Percentiles rank a stretch among this genome's conserved stretches.
phyloP scores from a whole-genome alignment of 1,284 basidiomycete genomes.

The Veloboletus limbatus region DNA sequence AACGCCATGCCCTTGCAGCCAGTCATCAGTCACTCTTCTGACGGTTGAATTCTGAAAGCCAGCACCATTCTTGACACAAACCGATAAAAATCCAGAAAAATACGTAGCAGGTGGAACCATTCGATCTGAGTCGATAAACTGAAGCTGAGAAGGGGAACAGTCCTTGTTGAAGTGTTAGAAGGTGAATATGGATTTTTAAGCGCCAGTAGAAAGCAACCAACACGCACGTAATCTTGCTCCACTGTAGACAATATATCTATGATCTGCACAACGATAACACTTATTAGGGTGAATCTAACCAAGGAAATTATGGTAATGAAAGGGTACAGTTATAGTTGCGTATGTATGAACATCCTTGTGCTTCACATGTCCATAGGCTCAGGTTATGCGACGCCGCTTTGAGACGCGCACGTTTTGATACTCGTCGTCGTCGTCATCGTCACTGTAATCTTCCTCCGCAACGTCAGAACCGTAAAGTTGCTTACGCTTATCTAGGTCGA shows the following conservation, averaged over 20 bases:
- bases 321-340: constrained; percentile 27
- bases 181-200: too few species aligned
- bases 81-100: too few species aligned
- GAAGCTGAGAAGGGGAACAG: too few species aligned
- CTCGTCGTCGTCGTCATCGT: constrained; percentile 50
- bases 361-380: constrained; percentile 22
- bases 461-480: constrained; percentile 43
- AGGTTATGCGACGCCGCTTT: constrained; percentile 34
- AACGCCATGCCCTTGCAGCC: too few species aligned
- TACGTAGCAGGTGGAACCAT: too few species aligned
- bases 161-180: too few species aligned
- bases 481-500: constrained; percentile 49
- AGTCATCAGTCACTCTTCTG: too few species aligned
- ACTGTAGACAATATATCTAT: background rate
- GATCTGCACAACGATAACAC: constrained; percentile 20
- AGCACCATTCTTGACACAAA: too few species aligned
- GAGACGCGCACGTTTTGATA: constrained; percentile 32
- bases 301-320: constrained; percentile 27
- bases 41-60: too few species aligned
- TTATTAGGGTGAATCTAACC: constrained; percentile 34
- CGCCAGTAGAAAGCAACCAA: background rate
- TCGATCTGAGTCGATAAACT: too few species aligned
- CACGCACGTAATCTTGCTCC: background rate
- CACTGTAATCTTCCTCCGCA: constrained; percentile 42
- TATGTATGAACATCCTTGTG: constrained; percentile 27